A percentile compares a stretch with the other conserved stretches of the same genome.
Evolutionary conservation across 805 yeast genomes (phyloP).

Genomic region (Candida caryicola): DNA sequence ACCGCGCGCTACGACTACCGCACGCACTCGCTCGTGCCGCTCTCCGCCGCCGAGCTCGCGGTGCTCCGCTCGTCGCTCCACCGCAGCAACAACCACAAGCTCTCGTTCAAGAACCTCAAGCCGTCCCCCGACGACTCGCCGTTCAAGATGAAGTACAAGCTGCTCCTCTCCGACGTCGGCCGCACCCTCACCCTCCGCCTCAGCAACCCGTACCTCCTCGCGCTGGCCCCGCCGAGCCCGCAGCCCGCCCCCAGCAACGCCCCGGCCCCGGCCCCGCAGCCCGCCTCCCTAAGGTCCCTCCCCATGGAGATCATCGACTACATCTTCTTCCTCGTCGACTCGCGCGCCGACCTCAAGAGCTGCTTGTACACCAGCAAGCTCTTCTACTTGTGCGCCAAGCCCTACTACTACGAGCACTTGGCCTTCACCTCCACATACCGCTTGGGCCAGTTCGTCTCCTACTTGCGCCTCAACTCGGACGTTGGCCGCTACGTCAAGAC

Average conservation of each 20-base stretch:
- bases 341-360: slow-evolving; percentile 32
- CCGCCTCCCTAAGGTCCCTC: slow-evolving; percentile 24
- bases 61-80: slow-evolving; percentile 16
- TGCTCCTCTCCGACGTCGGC: slow-evolving; percentile 47
- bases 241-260: not conserved
- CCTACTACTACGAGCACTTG: slow-evolving; percentile 53
- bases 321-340: slow-evolving; percentile 35
- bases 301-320: slow-evolving; percentile 44
- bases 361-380: slow-evolving; percentile 50
- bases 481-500: slow-evolving; percentile 55
- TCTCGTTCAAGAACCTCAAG: slow-evolving; percentile 10
- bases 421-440: slow-evolving; percentile 68
- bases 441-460: slow-evolving; percentile 74
- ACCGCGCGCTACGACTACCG: slow-evolving; percentile 49
- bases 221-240: not conserved
- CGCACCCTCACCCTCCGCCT: slow-evolving; percentile 39
- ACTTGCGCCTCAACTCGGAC: slow-evolving; percentile 52
- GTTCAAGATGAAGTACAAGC: slow-evolving; percentile 47
- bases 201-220: slow-evolving; percentile 15
- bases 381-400: slow-evolving; percentile 52
- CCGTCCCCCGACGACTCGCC: slow-evolving; percentile 3
- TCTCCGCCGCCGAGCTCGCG: slow-evolving; percentile 33
- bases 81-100: slow-evolving; percentile 14
- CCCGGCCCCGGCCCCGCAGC: slow-evolving; percentile 12
- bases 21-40: slow-evolving; percentile 42